These are phyloP conservation scores for Yarrowia hollandica DNA, from an alignment of 805 yeast genomes.

Conservation along the genomic window DNA sequence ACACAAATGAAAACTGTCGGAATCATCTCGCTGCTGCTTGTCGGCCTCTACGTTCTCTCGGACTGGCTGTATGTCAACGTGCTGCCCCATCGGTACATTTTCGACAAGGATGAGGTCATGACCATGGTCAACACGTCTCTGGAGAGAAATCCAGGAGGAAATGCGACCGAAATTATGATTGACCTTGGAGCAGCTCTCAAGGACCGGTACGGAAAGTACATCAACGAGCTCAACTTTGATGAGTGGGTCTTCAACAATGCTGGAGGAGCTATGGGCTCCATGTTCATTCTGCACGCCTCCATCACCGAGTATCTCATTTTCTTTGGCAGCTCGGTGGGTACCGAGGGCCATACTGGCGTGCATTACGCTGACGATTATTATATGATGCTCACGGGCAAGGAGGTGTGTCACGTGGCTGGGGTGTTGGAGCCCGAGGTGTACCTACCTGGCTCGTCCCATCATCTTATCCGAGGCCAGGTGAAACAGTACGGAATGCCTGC, in stretches of 20 bases:
- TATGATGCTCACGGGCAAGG: constrained; percentile 80
- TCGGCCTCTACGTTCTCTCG: constrained; percentile 34
- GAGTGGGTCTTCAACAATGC: constrained; percentile 98
- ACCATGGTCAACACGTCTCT: constrained; percentile 57
- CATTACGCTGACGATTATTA: constrained; percentile 98
- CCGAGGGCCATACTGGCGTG: constrained; percentile 96
- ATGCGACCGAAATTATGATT: constrained; percentile 57
- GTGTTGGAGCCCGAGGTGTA: constrained; percentile 67
- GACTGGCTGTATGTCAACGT: constrained; percentile 34
- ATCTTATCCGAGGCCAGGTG: constrained; percentile 64
- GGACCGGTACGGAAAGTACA: constrained; percentile 65
- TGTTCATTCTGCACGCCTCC: constrained; percentile 94
- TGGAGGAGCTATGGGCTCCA: constrained; percentile 95
- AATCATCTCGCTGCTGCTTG: constrained; percentile 30
- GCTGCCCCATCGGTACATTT: constrained; percentile 70
- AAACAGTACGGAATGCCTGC: constrained; percentile 86
- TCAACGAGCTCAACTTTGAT: constrained; percentile 69
- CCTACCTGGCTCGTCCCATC: constrained; percentile 87
- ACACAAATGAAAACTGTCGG: constrained; percentile 34
- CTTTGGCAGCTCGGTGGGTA: constrained; percentile 91
- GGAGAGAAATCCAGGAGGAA: constrained; percentile 42
- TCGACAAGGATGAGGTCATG: constrained; percentile 65
- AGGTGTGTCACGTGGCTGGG: constrained; percentile 67
- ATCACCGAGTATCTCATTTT: constrained; percentile 87
- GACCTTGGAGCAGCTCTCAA: constrained; percentile 61